These are phyloP conservation scores for Boeremia exigua DNA, from an alignment of 2,329 filamentous ascomycete genomes.

Conservation along the genomic window DNA sequence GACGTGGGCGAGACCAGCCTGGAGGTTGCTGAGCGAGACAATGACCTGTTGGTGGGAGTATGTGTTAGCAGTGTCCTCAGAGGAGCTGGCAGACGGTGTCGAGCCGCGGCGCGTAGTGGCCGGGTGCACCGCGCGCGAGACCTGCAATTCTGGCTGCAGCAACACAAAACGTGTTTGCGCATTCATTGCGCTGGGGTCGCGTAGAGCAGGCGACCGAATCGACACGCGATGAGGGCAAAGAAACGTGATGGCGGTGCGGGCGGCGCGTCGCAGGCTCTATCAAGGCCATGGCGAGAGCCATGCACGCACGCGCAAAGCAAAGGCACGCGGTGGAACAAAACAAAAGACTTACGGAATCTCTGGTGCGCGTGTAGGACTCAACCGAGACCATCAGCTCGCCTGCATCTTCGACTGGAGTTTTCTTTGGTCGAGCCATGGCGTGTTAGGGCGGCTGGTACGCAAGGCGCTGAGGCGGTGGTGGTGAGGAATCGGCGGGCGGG, in stretches of 20 bases:
- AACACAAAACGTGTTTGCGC: slow-evolving; percentile 8
- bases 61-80: slow-evolving; percentile 11
- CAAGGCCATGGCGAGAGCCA: background rate
- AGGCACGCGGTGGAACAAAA: slow-evolving; percentile 14
- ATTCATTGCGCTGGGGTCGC: slow-evolving; percentile 28
- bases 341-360: slow-evolving; percentile 74
- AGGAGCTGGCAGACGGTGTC: background rate
- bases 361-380: slow-evolving; percentile 78
- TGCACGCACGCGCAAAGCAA: slow-evolving; percentile 3
- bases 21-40: slow-evolving; percentile 77
- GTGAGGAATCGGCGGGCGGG: slow-evolving; percentile 7
- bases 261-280: slow-evolving; percentile 8
- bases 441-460: background rate
- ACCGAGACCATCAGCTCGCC: slow-evolving; percentile 61
- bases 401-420: slow-evolving; percentile 40
- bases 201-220: slow-evolving; percentile 29
- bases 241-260: slow-evolving; percentile 8
- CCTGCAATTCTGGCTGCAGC: slow-evolving; percentile 9
- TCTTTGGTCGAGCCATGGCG: slow-evolving; percentile 41
- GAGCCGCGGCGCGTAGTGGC: slow-evolving; percentile 9
- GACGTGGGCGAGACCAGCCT: slow-evolving; percentile 57
- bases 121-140: background rate
- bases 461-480: slow-evolving; percentile 15
- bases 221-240: slow-evolving; percentile 1
- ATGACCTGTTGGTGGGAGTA: slow-evolving; percentile 64